Conservation (phyloP, 163 green algal genomes). For the Chlamydomonas reinhardtii region DNA sequence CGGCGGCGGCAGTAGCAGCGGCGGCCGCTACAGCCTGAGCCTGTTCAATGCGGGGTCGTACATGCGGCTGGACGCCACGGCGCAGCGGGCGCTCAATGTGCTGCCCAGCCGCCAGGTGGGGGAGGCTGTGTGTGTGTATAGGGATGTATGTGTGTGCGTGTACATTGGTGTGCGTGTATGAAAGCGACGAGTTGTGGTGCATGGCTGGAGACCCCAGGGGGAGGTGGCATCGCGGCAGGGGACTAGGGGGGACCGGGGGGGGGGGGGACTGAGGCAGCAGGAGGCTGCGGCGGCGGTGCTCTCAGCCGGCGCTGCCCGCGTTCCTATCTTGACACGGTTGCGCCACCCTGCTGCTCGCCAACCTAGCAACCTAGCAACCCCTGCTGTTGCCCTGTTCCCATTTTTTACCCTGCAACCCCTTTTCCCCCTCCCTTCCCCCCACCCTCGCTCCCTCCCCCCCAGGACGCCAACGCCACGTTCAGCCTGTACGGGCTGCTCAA, state of each 20-base stretch:
- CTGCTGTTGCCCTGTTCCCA: too few relatives aligned
- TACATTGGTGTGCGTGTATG: neutral
- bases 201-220: neutral
- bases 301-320: too few relatives aligned
- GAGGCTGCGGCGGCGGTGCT: too few relatives aligned
- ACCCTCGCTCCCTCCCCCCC: neutral
- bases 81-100: slow-evolving; percentile 89
- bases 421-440: too few relatives aligned
- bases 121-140: too few relatives aligned
- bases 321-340: too few relatives aligned
- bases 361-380: too few relatives aligned
- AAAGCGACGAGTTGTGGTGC: neutral
- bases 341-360: too few relatives aligned
- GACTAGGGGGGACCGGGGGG: too few relatives aligned
- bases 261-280: too few relatives aligned
- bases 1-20: slow-evolving; percentile 29
- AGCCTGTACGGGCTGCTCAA: slow-evolving; percentile 93
- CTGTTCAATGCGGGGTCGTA: slow-evolving; percentile 82
- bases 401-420: too few relatives aligned
- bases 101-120: slow-evolving; percentile 64
- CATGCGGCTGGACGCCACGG: slow-evolving; percentile 89
- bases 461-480: slow-evolving; percentile 83
- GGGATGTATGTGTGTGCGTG: neutral
- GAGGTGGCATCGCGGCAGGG: too few relatives aligned
- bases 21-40: slow-evolving; percentile 62